A percentile compares a stretch with the other conserved stretches of the same genome.
These are phyloP conservation scores for Aegle marmelos DNA, from an alignment of 345 rosid genomes.

Conservation along the genomic window DNA sequence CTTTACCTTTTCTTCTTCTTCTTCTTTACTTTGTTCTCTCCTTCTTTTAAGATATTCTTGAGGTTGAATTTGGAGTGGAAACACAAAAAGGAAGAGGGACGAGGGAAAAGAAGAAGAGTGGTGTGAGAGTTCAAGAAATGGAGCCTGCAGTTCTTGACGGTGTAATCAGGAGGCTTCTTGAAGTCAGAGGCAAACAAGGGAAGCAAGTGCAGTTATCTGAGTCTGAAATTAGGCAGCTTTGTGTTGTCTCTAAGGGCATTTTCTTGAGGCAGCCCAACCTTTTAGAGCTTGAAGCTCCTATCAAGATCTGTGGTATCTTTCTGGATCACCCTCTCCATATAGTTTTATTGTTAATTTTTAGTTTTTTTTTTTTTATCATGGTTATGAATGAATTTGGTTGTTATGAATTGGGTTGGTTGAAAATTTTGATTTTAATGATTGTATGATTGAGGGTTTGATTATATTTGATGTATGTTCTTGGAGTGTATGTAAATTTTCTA, in stretches of 20 bases:
- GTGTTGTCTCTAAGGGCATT: slow-evolving; percentile 55
- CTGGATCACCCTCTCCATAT: background rate
- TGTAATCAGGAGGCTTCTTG: slow-evolving; percentile 61
- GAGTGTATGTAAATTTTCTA: background rate
- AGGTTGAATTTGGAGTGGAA: background rate
- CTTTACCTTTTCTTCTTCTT: slow-evolving; percentile 4
- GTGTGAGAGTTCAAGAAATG: slow-evolving; percentile 23
- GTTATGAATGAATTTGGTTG: background rate
- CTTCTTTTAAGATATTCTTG: background rate
- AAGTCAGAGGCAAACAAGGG: slow-evolving; percentile 62
- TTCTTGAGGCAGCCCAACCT: slow-evolving; percentile 76
- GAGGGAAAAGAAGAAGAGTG: too few species aligned
- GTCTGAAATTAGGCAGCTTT: slow-evolving; percentile 69
- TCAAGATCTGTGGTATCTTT: slow-evolving; percentile 74
- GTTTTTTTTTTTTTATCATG: slow-evolving; percentile 1
- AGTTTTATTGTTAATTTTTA: background rate
- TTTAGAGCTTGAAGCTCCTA: slow-evolving; percentile 77
- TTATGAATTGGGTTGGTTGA: background rate
- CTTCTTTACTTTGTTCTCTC: slow-evolving; percentile 9
- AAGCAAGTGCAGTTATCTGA: slow-evolving; percentile 71
- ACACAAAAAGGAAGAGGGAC: background rate
- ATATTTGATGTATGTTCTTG: background rate
- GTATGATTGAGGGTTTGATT: background rate
- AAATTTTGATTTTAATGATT: background rate
- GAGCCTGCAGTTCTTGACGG: slow-evolving; percentile 54